These are phyloP conservation scores for Cytospora chrysosperma DNA, from an alignment of 2,329 filamentous ascomycete species.

Conservation along the genomic window DNA sequence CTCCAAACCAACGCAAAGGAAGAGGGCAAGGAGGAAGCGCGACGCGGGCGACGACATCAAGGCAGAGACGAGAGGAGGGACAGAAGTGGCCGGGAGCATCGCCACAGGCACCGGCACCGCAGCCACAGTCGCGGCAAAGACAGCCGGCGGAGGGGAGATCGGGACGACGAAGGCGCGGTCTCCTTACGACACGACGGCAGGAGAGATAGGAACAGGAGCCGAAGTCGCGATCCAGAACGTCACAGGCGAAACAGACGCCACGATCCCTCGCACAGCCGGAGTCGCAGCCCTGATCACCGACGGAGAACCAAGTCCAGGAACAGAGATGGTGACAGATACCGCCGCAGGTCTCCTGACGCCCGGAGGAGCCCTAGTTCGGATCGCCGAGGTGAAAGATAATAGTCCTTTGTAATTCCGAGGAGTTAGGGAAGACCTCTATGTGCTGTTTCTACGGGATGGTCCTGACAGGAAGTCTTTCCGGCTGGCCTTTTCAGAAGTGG, in stretches of 20 bases:
- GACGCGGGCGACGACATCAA: constrained; percentile 23
- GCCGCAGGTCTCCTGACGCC: constrained; percentile 28
- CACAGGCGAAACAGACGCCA: constrained; percentile 34
- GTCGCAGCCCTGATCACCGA: constrained; percentile 33
- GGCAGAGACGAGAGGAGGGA: constrained; percentile 27
- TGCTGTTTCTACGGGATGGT: not conserved
- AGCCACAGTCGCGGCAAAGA: constrained; percentile 31
- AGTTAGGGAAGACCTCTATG: not conserved
- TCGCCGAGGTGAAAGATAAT: not conserved
- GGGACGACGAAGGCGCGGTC: constrained; percentile 34
- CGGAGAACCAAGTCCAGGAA: constrained; percentile 22
- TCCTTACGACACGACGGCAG: constrained; percentile 31
- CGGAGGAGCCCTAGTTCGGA: constrained; percentile 27
- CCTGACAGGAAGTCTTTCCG: not conserved
- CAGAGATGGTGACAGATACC: constrained; percentile 33
- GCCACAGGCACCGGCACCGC: constrained; percentile 36
- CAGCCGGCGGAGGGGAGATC: constrained; percentile 31
- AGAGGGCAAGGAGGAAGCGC: constrained; percentile 24
- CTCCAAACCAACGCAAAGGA: constrained; percentile 25
- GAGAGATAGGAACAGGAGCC: constrained; percentile 40
- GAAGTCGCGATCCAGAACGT: constrained; percentile 33
- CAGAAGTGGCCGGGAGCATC: constrained; percentile 34
- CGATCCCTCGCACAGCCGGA: constrained; percentile 29
- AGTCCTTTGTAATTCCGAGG: not conserved
- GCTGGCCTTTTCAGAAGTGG: no score